phyloP scores from a whole-genome alignment of 352 stramenopile genomes.

The Pelagophyceae sp. region DNA sequence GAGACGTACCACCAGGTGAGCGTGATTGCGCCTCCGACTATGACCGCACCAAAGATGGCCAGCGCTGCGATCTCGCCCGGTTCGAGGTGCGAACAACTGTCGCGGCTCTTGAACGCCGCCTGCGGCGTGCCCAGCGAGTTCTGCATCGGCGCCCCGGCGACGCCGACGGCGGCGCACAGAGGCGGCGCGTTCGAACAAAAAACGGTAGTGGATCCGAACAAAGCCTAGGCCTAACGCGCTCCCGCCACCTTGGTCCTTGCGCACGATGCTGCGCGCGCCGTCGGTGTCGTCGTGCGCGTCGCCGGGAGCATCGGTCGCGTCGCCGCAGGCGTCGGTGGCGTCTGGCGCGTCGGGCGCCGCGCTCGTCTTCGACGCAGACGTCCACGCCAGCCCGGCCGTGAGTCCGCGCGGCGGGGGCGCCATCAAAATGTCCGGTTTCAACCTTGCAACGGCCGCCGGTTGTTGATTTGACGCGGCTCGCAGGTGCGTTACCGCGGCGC shows the following conservation, averaged over 20 bases:
- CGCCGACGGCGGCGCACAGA: no score
- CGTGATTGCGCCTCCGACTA: not conserved
- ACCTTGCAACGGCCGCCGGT: not conserved
- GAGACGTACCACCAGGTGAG: constrained; percentile 4
- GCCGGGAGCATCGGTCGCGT: no score
- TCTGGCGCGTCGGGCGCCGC: no score
- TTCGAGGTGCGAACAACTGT: constrained; percentile 1
- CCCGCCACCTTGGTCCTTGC: no score
- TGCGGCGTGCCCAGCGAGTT: constrained; percentile 2
- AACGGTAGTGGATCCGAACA: no score
- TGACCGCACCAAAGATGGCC: not conserved
- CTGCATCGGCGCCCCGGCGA: not conserved
- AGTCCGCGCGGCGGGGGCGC: no score
- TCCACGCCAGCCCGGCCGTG: not conserved
- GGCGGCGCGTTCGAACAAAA: no score
- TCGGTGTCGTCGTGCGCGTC: not conserved
- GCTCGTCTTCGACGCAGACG: not conserved
- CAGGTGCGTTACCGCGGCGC: not conserved
- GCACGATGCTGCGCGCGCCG: not conserved
- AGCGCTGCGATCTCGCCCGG: not conserved
- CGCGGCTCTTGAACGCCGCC: not conserved
- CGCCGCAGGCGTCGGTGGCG: no score
- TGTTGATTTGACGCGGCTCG: not conserved
- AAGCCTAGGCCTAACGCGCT: no score
- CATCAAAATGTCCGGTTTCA: not conserved